Percentiles rank a stretch among this genome's conserved stretches.
These are phyloP conservation scores for Phaffomyces opuntiae DNA, from an alignment of 805 yeast species.

Conservation along the genomic window DNA sequence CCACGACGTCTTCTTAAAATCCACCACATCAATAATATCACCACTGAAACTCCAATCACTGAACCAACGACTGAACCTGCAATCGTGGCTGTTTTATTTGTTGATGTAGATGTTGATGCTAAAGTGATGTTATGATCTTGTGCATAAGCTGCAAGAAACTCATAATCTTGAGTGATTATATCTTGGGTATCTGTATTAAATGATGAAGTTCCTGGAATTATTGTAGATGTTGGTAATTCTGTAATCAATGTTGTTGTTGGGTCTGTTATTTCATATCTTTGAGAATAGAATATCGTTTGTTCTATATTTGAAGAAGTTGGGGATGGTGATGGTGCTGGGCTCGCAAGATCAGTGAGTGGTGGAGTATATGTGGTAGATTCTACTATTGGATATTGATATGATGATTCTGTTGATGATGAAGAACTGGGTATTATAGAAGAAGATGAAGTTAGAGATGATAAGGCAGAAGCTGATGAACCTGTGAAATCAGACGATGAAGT, in stretches of 20 bases:
- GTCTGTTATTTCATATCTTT: slow-evolving; percentile 15
- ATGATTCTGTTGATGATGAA: background rate
- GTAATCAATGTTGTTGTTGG: slow-evolving; percentile 16
- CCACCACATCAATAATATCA: slow-evolving; percentile 13
- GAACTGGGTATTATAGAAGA: background rate
- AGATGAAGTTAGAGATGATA: background rate
- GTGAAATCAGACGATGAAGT: background rate
- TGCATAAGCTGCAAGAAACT: slow-evolving; percentile 11
- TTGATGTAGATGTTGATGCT: background rate
- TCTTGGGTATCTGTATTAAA: background rate
- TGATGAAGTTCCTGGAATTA: slow-evolving; percentile 1
- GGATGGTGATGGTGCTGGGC: background rate
- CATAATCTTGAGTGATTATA: slow-evolving; percentile 16
- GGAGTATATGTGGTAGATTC: too few species aligned
- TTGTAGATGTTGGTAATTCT: slow-evolving; percentile 13
- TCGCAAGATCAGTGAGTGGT: background rate
- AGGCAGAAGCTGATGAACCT: background rate
- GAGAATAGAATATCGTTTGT: slow-evolving; percentile 16
- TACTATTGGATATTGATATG: background rate
- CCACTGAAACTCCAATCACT: slow-evolving; percentile 13
- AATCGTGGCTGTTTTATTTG: slow-evolving; percentile 11
- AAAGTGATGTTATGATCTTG: slow-evolving; percentile 3
- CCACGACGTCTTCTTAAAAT: slow-evolving; percentile 6
- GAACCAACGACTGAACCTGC: slow-evolving; percentile 25
- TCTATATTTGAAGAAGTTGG: background rate